Evolutionary conservation across 106 monocot genomes (phyloP).

Genomic region (Alisma plantagoaquatica): DNA sequence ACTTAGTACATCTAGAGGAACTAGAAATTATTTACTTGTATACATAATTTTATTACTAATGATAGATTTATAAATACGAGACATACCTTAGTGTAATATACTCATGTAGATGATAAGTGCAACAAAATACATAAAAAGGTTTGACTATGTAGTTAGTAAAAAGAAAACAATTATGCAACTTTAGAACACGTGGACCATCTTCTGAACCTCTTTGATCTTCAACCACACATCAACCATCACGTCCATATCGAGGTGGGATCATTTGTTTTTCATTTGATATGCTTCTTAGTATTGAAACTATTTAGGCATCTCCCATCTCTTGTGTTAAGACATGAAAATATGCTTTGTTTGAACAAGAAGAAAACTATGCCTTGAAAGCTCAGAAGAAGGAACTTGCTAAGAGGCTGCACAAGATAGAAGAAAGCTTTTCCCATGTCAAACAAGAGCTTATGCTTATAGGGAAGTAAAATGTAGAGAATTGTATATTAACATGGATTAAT

Average conservation of each 20-base stretch:
- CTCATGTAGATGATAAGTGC: constrained; percentile 89
- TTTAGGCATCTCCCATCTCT: no score
- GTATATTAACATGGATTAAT: constrained; percentile 42
- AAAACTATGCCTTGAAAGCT: constrained; percentile 40
- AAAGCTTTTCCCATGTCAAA: constrained; percentile 35
- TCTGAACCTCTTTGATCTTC: constrained; percentile 51
- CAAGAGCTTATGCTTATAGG: constrained; percentile 57
- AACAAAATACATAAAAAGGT: constrained; percentile 77
- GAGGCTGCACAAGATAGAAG: constrained; percentile 34
- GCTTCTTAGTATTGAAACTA: no score
- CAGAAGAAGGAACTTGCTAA: constrained; percentile 47
- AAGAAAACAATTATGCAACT: constrained; percentile 58
- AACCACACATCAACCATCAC: constrained; percentile 65
- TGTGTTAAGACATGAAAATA: no score
- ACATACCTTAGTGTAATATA: constrained; percentile 62
- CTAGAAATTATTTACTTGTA: neutral
- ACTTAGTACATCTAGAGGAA: no score
- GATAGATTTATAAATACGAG: constrained; percentile 69
- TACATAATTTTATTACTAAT: no score
- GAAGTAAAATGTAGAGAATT: constrained; percentile 27
- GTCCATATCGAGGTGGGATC: constrained; percentile 56
- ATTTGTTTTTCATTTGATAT: neutral
- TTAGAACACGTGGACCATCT: constrained; percentile 64
- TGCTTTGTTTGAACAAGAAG: no score
- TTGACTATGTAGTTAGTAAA: neutral